phyloP scores from a whole-genome alignment of 2,329 filamentous ascomycete species.

The Colletotrichum viniferum region DNA sequence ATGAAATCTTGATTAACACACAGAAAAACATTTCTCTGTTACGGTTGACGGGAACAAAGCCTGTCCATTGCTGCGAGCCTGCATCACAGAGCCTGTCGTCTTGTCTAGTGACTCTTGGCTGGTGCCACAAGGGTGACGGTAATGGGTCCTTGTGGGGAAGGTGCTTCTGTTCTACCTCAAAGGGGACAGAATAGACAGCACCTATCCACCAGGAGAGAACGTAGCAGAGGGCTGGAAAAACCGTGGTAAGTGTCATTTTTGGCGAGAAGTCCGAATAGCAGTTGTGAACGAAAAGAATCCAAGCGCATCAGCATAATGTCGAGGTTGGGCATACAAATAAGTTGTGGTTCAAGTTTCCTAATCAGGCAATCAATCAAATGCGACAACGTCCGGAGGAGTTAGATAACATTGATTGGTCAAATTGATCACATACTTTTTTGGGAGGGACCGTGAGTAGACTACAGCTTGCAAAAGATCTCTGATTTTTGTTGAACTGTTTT shows the following conservation, averaged over 20 bases:
- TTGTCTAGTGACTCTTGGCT: background rate
- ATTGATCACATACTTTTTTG: background rate
- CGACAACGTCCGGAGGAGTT: background rate
- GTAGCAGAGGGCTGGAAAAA: background rate
- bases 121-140: background rate
- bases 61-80: constrained; percentile 20
- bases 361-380: background rate
- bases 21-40: background rate
- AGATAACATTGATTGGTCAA: background rate
- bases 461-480: background rate
- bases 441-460: background rate
- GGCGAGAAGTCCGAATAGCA: background rate
- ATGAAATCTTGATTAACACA: background rate
- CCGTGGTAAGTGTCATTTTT: background rate
- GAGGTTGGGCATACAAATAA: background rate
- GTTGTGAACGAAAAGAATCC: background rate
- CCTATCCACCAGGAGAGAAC: background rate
- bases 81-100: constrained; percentile 2
- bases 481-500: background rate
- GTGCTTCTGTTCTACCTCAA: background rate
- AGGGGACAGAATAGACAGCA: background rate
- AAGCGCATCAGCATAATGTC: background rate
- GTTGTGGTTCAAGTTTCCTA: background rate
- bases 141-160: background rate
- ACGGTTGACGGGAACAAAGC: background rate